Evolutionary conservation across 2,329 filamentous ascomycete genomes (phyloP).

Genomic region (Penicillium sp.): DNA sequence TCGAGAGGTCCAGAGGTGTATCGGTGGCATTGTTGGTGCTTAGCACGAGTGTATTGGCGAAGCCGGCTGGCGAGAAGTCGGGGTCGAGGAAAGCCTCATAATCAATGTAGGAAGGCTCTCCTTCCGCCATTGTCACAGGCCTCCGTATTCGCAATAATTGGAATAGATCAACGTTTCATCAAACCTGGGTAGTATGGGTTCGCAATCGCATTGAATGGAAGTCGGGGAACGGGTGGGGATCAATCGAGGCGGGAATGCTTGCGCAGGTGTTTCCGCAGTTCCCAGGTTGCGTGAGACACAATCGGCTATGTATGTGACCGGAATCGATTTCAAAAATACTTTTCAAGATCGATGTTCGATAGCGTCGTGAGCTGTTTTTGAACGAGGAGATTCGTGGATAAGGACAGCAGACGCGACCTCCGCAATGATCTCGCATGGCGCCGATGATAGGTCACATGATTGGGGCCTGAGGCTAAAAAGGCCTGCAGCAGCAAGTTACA

Average conservation of each 20-base stretch:
- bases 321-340: neutral
- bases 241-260: neutral
- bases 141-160: neutral
- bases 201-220: neutral
- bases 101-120: conserved; percentile 79
- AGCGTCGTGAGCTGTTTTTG: neutral
- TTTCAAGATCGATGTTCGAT: neutral
- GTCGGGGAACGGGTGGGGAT: conserved; percentile 3
- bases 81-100: conserved; percentile 87
- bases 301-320: neutral
- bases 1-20: conserved; percentile 86
- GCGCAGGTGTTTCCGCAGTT: neutral
- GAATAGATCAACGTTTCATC: neutral
- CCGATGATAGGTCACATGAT: conserved; percentile 13
- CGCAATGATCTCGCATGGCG: conserved; percentile 15
- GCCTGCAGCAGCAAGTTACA: neutral
- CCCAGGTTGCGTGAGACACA: neutral
- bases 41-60: conserved; percentile 85
- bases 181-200: neutral
- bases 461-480: neutral
- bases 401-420: conserved; percentile 15
- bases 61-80: conserved; percentile 73
- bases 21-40: conserved; percentile 91
- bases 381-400: conserved; percentile 1
- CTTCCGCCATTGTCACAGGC: conserved; percentile 32